Percentiles rank a stretch among this genome's conserved stretches.
Conservation (phyloP, 2,329 filamentous ascomycete species). For the Trichoderma pleuroti region DNA sequence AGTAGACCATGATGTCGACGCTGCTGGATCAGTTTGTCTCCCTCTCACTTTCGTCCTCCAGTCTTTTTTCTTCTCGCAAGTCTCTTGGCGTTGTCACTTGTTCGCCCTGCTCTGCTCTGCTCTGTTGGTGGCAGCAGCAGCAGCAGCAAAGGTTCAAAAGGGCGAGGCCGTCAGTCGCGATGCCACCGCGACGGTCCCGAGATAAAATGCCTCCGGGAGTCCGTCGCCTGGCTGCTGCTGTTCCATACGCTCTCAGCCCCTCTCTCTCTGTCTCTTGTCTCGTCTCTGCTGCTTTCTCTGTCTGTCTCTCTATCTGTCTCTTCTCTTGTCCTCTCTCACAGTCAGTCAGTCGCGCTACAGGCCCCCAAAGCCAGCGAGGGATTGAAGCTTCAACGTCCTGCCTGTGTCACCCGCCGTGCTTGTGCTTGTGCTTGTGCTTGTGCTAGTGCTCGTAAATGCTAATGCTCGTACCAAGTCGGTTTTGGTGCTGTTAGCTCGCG, state of each 20-base stretch:
- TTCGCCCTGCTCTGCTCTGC: not conserved
- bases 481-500: not conserved
- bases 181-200: not conserved
- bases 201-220: not conserved
- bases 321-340: not conserved
- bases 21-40: not conserved
- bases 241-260: not conserved
- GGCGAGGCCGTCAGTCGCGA: not conserved
- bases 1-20: constrained; percentile 51
- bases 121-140: not conserved
- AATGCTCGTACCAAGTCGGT: not conserved
- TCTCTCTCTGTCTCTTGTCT: not conserved
- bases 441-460: not conserved
- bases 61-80: not conserved
- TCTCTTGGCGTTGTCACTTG: not conserved
- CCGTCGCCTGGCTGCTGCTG: not conserved
- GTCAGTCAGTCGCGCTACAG: not conserved
- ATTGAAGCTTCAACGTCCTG: not conserved
- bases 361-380: not conserved
- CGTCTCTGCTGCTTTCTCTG: not conserved
- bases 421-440: not conserved
- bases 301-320: too few relatives aligned
- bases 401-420: not conserved
- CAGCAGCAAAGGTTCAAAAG: not conserved
- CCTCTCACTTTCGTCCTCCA: not conserved